Base-by-base conservation (phyloP, 768 basidiomycete genomes). In the Pulveroboletus sp. region DNA sequence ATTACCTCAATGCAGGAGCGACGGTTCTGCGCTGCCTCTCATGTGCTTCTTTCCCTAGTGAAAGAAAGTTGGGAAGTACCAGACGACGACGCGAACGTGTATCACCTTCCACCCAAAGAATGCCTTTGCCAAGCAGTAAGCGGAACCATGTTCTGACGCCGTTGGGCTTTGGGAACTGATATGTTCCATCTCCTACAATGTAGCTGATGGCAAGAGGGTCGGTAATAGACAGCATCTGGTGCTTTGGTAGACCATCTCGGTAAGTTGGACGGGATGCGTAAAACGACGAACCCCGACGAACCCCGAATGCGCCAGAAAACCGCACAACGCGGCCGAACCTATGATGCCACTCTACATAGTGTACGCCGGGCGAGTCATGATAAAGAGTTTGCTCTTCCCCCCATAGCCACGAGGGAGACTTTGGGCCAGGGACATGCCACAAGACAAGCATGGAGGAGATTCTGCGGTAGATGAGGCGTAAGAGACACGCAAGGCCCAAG, bases 111-210 rank as follows among this genome's bases (percentile, higher is more conserved):
- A 82, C 73, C 77, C 80, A 83, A 21, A 84, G 76, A 49, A 85
- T 78, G 18, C 83, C 82, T 64, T 82, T 74, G 11, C 83, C 83
- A 6, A 82, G 70, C 2, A 81, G 74, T 30, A 76, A 76, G 50
- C 73, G 72, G 58, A 84, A 84, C 83, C 83, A 85, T 14, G 75
- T 76, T 51, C 82, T 74, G 17, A 82, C 82, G 21, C 83, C 82
- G 42, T 71, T 64, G 8, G 82, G 79, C 63, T 84, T 84, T 3
- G 82, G 82, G 56, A 84, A 83, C 32, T 66, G 67, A 59, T 83
- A 83, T 0, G 75, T 72, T 11, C 72, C 74, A 57, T 81, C 78
- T 27, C 75, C 74, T 2, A 83, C 66, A 47, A 83, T 80, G 48
- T 76, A 80, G 3, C 66, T 65, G 40, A 83, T 76, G 14, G 83